Base-by-base conservation (phyloP, 495 filamentous ascomycete species). In the Annulohypoxylon maeteangense region DNA sequence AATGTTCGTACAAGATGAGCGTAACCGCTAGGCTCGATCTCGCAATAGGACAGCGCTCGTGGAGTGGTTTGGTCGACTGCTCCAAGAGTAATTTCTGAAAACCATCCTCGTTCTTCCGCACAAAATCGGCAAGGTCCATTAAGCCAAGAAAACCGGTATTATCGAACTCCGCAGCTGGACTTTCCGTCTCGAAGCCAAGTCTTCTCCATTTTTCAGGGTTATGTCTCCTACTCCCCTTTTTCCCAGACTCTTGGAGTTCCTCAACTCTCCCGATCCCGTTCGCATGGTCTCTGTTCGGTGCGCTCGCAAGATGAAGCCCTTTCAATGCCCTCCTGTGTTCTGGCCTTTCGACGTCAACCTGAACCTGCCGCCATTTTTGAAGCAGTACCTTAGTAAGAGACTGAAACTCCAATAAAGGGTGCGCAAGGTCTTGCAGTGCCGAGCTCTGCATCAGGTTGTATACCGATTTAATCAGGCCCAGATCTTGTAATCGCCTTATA, bases 41-140 rank as follows among this genome's bases (percentile, higher is more conserved):
- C 4, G 96, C 93, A 68, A 99, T 87, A 1, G 96, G 95, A 81
- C 95, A 98, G 56, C 95, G 86, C 69, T 93, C 89, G 57, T 88
- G 82, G 7, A 86, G 59, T 5, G 91, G 86, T 75, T 89, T 89
- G 11, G 90, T 89, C 4, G 92, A 92, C 79, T 99, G 94, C 78
- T 99, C 95, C 23, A 97, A 82, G 36, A 99, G 84, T 69, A 94
- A 81, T 79, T 95, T 97, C 74, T 97, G 95, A 71, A 95, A 98
- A 34, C 89, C 88, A 76, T 98, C 93, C 75, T 97, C 93, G 69
- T 96, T 89, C 75, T 92, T 96, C 70, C 90, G 86, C 53, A 97
- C 92, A 78, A 92, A 99, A 78, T 98, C 94, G 6, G 93, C 94
- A 74, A 98, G 76, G 78, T 99, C 95, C 93, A 98, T 97, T 90